These are phyloP conservation scores for Diaporthe sp. DNA, from an alignment of 2,329 filamentous ascomycete species.

Conservation along the genomic window DNA sequence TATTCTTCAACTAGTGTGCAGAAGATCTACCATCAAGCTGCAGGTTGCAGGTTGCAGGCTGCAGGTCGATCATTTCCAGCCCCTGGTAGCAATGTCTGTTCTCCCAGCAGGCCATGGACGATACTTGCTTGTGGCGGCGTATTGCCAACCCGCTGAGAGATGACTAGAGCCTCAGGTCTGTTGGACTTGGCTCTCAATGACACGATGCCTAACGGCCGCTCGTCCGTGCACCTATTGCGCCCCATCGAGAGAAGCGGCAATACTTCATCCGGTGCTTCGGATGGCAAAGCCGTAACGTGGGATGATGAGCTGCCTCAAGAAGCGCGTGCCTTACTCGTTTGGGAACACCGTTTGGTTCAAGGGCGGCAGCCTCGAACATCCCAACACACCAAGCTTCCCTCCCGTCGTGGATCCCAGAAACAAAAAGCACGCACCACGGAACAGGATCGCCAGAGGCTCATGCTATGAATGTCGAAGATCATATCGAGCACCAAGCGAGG, in stretches of 20 bases:
- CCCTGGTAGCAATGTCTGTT: neutral
- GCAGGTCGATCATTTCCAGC: neutral
- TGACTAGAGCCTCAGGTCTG: constrained; percentile 25
- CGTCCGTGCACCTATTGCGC: constrained; percentile 25
- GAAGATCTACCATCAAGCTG: neutral
- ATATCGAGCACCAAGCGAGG: neutral
- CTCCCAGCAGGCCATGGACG: too few species aligned
- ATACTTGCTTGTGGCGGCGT: neutral
- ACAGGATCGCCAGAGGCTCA: constrained; percentile 12
- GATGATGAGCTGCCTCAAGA: constrained; percentile 14
- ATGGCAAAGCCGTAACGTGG: constrained; percentile 25
- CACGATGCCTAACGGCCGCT: neutral
- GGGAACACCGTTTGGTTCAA: constrained; percentile 10
- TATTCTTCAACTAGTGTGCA: neutral
- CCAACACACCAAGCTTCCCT: constrained; percentile 20
- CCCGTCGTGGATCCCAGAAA: constrained; percentile 22
- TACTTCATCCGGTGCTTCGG: constrained; percentile 28
- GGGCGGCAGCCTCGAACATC: constrained; percentile 23
- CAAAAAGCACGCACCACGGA: constrained; percentile 17
- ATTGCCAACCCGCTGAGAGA: constrained; percentile 14
- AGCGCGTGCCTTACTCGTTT: constrained; percentile 9
- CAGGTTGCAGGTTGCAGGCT: neutral
- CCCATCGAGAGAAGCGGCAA: constrained; percentile 13
- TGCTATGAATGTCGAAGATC: constrained; percentile 19
- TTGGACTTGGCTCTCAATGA: constrained; percentile 23